Evolutionary conservation across 352 stramenopile species (phyloP).

Genomic region (Globisporangium barbulae): DNA sequence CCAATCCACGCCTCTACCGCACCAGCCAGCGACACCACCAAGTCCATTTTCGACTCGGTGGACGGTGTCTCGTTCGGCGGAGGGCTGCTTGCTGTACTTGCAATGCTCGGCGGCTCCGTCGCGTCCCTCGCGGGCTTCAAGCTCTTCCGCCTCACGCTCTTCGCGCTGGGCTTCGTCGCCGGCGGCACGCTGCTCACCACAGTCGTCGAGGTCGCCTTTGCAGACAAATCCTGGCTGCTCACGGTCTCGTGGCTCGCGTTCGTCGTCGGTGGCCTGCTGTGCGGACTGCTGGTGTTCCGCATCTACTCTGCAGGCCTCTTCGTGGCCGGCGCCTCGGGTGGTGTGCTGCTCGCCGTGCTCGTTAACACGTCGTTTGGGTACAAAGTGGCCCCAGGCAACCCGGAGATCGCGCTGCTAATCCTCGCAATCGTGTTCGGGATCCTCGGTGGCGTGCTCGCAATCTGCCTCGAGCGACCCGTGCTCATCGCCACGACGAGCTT

Average conservation of each 20-base stretch:
- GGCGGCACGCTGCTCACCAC: constrained; percentile 40
- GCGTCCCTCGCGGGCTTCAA: constrained; percentile 47
- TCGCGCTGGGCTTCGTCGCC: constrained; percentile 47
- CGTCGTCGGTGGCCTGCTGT: constrained; percentile 38
- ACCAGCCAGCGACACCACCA: constrained; percentile 9
- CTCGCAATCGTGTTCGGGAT: constrained; percentile 42
- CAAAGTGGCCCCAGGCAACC: constrained; percentile 45
- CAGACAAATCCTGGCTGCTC: constrained; percentile 34
- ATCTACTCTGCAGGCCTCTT: constrained; percentile 55
- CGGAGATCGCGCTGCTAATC: constrained; percentile 35
- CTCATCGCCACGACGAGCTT: constrained; percentile 64
- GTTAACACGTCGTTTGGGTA: constrained; percentile 53
- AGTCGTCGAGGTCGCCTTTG: constrained; percentile 33
- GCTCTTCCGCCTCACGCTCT: constrained; percentile 54
- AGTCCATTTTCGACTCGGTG: constrained; percentile 35
- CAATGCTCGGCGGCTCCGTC: constrained; percentile 31
- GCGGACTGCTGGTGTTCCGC: constrained; percentile 41
- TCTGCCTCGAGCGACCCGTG: constrained; percentile 39
- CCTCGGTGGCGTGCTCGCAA: constrained; percentile 38
- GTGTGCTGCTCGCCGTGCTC: constrained; percentile 38
- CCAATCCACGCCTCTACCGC: background rate
- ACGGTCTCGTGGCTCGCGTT: constrained; percentile 52
- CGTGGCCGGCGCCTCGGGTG: constrained; percentile 38
- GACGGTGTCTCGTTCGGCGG: constrained; percentile 33
- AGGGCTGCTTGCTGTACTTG: constrained; percentile 29